A percentile compares a stretch with the other conserved stretches of the same genome.
These are phyloP conservation scores for Mycena amicta DNA, from an alignment of 768 basidiomycete genomes.

Conservation along the genomic window DNA sequence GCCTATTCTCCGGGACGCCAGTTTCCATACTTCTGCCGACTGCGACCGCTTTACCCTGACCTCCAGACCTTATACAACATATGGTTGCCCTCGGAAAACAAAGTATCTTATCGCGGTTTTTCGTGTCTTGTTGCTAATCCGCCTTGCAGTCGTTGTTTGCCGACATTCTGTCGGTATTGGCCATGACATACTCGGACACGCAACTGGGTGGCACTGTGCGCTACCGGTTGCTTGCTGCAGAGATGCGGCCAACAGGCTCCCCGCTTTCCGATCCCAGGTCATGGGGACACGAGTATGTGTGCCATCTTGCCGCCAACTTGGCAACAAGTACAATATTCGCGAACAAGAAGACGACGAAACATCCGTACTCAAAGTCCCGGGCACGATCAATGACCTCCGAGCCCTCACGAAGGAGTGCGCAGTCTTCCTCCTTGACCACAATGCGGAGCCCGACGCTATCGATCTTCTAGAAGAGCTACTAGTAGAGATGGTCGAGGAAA, in stretches of 20 bases:
- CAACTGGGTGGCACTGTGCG: slow-evolving; percentile 92
- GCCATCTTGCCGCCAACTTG: slow-evolving; percentile 92
- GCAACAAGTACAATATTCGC: slow-evolving; percentile 81
- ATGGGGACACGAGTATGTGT: slow-evolving; percentile 99
- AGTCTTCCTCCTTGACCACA: slow-evolving; percentile 86
- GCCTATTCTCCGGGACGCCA: too few relatives aligned
- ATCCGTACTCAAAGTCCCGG: slow-evolving; percentile 42
- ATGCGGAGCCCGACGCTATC: slow-evolving; percentile 98
- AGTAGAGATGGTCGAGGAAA: slow-evolving; percentile 85
- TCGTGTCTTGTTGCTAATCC: neutral
- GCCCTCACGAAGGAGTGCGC: slow-evolving; percentile 83
- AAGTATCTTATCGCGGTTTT: slow-evolving; percentile 43
- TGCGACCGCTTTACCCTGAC: slow-evolving; percentile 89
- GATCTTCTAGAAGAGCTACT: slow-evolving; percentile 91
- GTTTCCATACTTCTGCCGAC: too few relatives aligned
- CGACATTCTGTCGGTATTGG: slow-evolving; percentile 94
- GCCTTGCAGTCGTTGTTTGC: slow-evolving; percentile 79
- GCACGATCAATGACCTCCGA: slow-evolving; percentile 74
- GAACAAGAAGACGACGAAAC: slow-evolving; percentile 48
- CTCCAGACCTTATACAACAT: slow-evolving; percentile 83
- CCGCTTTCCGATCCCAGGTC: slow-evolving; percentile 84
- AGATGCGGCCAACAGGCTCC: slow-evolving; percentile 62
- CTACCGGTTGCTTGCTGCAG: slow-evolving; percentile 83
- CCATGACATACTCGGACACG: slow-evolving; percentile 99
- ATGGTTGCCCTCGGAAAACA: slow-evolving; percentile 77